Conservation (phyloP, 1,284 basidiomycete species). For the Ceratobasidium sp. region DNA sequence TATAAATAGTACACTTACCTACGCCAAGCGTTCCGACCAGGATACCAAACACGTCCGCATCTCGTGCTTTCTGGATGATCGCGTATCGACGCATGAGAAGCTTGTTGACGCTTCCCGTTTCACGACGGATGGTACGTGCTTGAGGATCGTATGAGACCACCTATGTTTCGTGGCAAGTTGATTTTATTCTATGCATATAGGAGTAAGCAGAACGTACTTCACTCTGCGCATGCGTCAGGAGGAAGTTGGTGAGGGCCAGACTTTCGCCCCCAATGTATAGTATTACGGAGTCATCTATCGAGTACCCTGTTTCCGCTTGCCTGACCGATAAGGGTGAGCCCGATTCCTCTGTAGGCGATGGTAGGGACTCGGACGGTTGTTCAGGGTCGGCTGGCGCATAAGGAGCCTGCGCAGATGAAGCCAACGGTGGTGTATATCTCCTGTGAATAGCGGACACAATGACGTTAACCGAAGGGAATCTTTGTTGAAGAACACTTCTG, state of each 20-base stretch:
- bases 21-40: slow-evolving; percentile 95
- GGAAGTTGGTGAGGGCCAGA: slow-evolving; percentile 83
- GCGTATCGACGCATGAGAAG: slow-evolving; percentile 94
- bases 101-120: slow-evolving; percentile 77
- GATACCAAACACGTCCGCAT: slow-evolving; percentile 94
- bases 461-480: slow-evolving; percentile 48
- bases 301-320: not conserved
- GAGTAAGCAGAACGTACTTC: slow-evolving; percentile 53
- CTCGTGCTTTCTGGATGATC: slow-evolving; percentile 86
- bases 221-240: slow-evolving; percentile 76
- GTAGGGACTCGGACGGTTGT: slow-evolving; percentile 40
- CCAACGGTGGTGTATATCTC: slow-evolving; percentile 46
- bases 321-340: not conserved
- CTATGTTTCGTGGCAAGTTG: slow-evolving; percentile 53
- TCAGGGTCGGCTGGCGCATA: slow-evolving; percentile 46
- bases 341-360: not conserved
- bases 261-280: slow-evolving; percentile 89
- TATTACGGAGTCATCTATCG: slow-evolving; percentile 57
- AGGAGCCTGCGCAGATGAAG: slow-evolving; percentile 19
- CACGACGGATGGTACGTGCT: slow-evolving; percentile 60
- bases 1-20: slow-evolving; percentile 59
- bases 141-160: slow-evolving; percentile 81
- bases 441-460: slow-evolving; percentile 46
- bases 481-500: slow-evolving; percentile 19
- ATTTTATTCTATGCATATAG: slow-evolving; percentile 20